Evolutionary conservation across 345 rosid species (phyloP), one percentile per base, ranked within the genome.

Genomic region (Euphorbia peplus): DNA sequence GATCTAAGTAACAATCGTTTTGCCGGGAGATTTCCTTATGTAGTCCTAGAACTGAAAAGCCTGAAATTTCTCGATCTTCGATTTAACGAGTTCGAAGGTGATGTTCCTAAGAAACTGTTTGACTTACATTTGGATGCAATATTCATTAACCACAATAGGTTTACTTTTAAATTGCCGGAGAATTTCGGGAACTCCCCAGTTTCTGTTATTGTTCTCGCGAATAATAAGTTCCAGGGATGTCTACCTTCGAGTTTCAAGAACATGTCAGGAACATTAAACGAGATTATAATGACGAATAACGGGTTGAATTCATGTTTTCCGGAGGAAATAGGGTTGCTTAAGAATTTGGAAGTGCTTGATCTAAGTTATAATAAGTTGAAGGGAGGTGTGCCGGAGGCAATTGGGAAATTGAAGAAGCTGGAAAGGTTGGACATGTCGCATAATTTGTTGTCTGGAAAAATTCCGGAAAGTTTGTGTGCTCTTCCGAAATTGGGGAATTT

Each of bases 11-110:
- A 76, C 69, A 76, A 76, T 44, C 72, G 64, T 4, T 76, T 76
- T 12, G 72, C 69, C 0, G 93, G 97, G 24, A 77, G 70, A 56
- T 93, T 93, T 54, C 98, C 97, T 19, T 0, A 30, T 22, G 77
- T 85, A 1, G 90, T 88, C 42, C 86, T 93, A 22, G 74, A 77
- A 54, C 71, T 93, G 64, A 92, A 87, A 3, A 68, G 60, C 19
- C 78, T 93, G 28, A 87, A 85, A 76, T 93, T 60, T 69, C 89
- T 93, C 1, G 98, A 93, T 75, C 86, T 93, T 44, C 85, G 98
- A 63, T 93, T 81, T 73, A 90, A 93, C 19, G 97, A 93, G 63
- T 88, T 93, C 37, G 97, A 93, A 85, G 98, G 98, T 0, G 44
- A 48, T 6, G 66, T 90, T 71, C 97, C 97, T 0, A 72, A 65